Evolutionary conservation across 306 rosid species (phyloP), one percentile per base, ranked within the genome.

Genomic region (Pyrus betulifolia): DNA sequence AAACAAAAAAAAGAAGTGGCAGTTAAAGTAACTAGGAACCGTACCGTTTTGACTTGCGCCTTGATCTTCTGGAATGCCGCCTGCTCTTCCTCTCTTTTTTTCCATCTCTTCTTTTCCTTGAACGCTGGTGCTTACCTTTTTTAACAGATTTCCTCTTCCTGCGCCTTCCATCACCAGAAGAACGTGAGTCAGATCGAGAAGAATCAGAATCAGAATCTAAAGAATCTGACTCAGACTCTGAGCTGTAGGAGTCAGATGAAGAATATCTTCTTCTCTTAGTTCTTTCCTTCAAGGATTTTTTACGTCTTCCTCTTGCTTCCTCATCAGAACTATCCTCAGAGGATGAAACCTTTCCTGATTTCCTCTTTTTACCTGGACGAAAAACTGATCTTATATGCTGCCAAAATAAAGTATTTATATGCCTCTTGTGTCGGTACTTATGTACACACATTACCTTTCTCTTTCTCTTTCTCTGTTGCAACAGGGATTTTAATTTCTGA

Each of bases 211-310:
- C 88, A 1, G 93, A 87, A 60, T 69, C 89, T 8, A 91, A 86
- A 54, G 91, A 83, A 76, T 76, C 64, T 63, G 87, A 85, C 69
- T 82, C 84, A 11, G 87, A 85, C 61, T 82, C 86, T 71, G 90
- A 89, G 84, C 88, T 86, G 75, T 85, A 66, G 60, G 93, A 86
- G 77, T 96, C 97, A 74, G 98, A 91, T 28, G 93, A 83, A 49
- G 92, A 85, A 79, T 90, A 86, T 89, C 87, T 94, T 82, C 84
- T 87, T 80, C 82, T 84, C 89, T 85, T 92, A 68, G 80, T 89
- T 15, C 62, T 79, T 74, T 84, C 89, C 86, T 87, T 89, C 60
- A 79, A 67, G 67, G 89, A 74, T 78, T 80, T 87, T 79, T 88
- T 90, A 28, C 72, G 78, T 70, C 78, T 89, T 74, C 85, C 83